Conservation (phyloP, 495 filamentous ascomycete genomes). For the Hyaloscypha bicolor region DNA sequence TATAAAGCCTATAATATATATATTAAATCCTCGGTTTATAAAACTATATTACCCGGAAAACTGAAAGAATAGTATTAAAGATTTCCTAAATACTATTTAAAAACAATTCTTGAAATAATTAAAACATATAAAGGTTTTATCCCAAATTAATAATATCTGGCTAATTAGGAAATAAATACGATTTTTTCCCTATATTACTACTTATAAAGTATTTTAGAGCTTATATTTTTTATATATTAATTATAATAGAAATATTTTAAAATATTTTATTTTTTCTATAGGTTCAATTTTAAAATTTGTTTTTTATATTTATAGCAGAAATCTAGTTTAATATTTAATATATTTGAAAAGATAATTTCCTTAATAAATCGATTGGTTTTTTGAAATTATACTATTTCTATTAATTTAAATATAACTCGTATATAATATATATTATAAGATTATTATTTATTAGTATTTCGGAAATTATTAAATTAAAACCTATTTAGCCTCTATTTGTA, state of each 20-base stretch:
- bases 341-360: too few species aligned
- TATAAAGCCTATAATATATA: too few species aligned
- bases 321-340: background rate
- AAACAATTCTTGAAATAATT: too few species aligned
- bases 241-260: conserved; percentile 11
- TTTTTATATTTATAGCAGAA: background rate
- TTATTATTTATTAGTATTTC: background rate
- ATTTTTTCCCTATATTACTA: conserved; percentile 2
- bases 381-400: conserved; percentile 2
- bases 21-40: too few species aligned
- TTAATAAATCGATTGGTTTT: too few species aligned
- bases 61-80: too few species aligned
- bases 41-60: too few species aligned
- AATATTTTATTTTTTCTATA: conserved; percentile 18
- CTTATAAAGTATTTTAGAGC: conserved; percentile 14
- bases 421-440: background rate
- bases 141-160: too few species aligned
- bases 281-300: conserved; percentile 7
- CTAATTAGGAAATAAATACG: conserved; percentile 2
- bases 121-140: too few species aligned
- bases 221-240: conserved; percentile 20
- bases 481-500: background rate
- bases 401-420: background rate
- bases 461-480: background rate
- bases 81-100: too few species aligned